These are phyloP conservation scores for Tephrocybe sp. DNA, from an alignment of 768 basidiomycete genomes.

Conservation along the genomic window DNA sequence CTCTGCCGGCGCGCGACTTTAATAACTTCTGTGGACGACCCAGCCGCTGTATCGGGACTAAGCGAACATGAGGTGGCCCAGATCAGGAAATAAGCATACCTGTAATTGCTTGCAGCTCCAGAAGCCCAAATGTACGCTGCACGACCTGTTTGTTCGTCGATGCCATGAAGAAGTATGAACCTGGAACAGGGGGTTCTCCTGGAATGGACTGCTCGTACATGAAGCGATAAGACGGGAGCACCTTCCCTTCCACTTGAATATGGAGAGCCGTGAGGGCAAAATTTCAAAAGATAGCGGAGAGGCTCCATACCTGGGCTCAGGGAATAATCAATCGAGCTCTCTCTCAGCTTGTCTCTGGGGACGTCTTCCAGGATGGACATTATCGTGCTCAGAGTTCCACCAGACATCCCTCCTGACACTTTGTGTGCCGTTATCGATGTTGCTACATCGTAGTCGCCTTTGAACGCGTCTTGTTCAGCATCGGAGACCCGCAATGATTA, in stretches of 20 bases:
- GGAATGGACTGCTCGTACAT: slow-evolving; percentile 40
- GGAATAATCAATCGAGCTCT: slow-evolving; percentile 31
- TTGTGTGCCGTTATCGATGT: slow-evolving; percentile 56
- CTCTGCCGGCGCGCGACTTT: slow-evolving; percentile 24
- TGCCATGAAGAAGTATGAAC: slow-evolving; percentile 42
- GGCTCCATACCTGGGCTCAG: slow-evolving; percentile 45
- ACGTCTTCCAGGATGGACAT: slow-evolving; percentile 36
- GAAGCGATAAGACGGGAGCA: slow-evolving; percentile 24
- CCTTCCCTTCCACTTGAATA: slow-evolving; percentile 13
- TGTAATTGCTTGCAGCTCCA: slow-evolving; percentile 32
- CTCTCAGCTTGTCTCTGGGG: slow-evolving; percentile 32
- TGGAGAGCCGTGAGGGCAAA: not conserved
- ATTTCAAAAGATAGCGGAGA: not conserved
- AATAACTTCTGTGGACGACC: slow-evolving; percentile 2
- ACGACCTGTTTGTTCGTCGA: slow-evolving; percentile 41
- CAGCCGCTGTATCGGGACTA: not conserved
- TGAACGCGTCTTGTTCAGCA: not conserved
- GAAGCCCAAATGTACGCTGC: slow-evolving; percentile 46
- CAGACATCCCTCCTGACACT: slow-evolving; percentile 52
- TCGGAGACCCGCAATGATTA: not conserved
- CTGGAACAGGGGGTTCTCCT: slow-evolving; percentile 29
- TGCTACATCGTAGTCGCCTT: slow-evolving; percentile 38
- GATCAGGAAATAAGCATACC: slow-evolving; percentile 12
- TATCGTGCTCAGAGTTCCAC: slow-evolving; percentile 59
- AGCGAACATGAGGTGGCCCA: not conserved